Evolutionary conservation across 768 basidiomycete species (phyloP), one percentile per base, ranked within the genome.

Genomic region (Auriscalpium microsporum): DNA sequence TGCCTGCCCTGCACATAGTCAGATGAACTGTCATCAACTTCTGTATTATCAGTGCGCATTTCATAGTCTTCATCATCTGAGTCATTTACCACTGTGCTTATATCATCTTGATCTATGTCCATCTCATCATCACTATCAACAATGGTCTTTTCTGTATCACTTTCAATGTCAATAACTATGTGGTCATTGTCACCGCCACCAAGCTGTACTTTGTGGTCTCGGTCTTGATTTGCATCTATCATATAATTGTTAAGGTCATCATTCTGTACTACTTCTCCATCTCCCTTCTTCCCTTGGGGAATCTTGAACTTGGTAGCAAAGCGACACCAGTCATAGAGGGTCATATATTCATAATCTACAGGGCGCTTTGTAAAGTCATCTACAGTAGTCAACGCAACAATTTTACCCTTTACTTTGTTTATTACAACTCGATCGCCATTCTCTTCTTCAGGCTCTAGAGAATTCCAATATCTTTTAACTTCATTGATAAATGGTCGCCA

Each of bases 361-460:
- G 67, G 58, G 9, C 69, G 11, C 53, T 65, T 67, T 2, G 65
- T 67, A 53, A 74, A 73, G 52, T 75, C 71, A 60, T 68, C 58
- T 0, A 71, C 60, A 38, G 56, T 54, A 9, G 69, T 69, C 11
- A 65, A 10, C 3, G 17, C 47, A 51, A 0, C 64, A 63, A 42
- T 66, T 53, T 13, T 67, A 50, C 2, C 54, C 17, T 0, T 59
- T 63, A 23, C 23, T 10, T 64, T 51, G 6, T 54, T 44, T 28
- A 52, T 59, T 16, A 62, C 54, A 0, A 71, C n/a, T 2, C 52
- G 23, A 4, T 54, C 56, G 21, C 53, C 21, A 16, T 50, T 28
- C 21, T 61, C 56, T 1, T 53, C 51, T 11, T 44, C 10, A 8
- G 49, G 16, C 11, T 40, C 50, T 8, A 9, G n/a, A 17, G 35